A percentile compares a stretch with the other conserved stretches of the same genome.
Conservation (phyloP, 768 basidiomycete species). For the Naganishia friedmannii region DNA sequence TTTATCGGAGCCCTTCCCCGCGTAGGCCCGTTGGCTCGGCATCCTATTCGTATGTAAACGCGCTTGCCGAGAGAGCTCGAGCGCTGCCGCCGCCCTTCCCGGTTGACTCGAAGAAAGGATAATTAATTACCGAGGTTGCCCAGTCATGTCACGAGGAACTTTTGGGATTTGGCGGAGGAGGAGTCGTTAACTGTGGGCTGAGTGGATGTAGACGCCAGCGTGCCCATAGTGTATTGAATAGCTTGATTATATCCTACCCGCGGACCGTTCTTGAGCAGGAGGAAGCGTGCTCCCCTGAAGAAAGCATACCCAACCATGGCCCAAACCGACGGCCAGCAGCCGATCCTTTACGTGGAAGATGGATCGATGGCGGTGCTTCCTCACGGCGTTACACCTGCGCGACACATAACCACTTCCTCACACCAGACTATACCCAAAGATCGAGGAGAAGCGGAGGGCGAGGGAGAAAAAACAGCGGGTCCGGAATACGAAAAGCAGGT, state of each 20-base stretch:
- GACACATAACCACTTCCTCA: not conserved
- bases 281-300: not conserved
- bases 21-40: too few relatives aligned
- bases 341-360: slow-evolving; percentile 21
- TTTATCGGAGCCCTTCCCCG: too few relatives aligned
- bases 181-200: too few relatives aligned
- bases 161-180: not conserved
- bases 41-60: too few relatives aligned
- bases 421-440: not conserved
- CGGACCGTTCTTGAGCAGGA: not conserved
- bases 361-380: slow-evolving; percentile 16
- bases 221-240: too few relatives aligned
- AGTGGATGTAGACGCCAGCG: too few relatives aligned
- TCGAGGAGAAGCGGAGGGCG: not conserved
- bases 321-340: slow-evolving; percentile 15
- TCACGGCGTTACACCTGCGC: not conserved
- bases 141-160: slow-evolving; percentile 23
- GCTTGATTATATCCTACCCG: not conserved
- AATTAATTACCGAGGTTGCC: not conserved
- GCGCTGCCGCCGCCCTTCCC: too few relatives aligned
- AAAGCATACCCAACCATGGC: slow-evolving; percentile 12
- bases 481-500: slow-evolving; percentile 7
- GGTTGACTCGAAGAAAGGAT: too few relatives aligned
- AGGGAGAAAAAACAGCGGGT: not conserved
- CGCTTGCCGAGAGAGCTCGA: too few relatives aligned